phyloP scores from a whole-genome alignment of 2,329 filamentous ascomycete species.

The Pseudocercospora pini-densiflorae region DNA sequence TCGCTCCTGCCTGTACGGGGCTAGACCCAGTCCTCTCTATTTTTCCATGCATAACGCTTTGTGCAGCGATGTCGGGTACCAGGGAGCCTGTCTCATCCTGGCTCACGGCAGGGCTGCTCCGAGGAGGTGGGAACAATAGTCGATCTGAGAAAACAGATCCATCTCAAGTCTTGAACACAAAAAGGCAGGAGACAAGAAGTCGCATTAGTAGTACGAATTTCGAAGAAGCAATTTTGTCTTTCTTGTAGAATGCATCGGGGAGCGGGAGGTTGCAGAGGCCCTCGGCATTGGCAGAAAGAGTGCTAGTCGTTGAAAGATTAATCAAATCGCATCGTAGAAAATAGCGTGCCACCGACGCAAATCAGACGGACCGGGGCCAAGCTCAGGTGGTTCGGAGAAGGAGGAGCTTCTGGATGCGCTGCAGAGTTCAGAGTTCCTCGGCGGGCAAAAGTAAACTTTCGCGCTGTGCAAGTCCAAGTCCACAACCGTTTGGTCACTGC shows the following conservation, averaged over 20 bases:
- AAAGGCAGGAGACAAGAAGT: neutral
- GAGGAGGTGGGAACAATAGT: neutral
- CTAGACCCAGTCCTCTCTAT: too few species aligned
- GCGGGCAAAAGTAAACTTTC: constrained; percentile 1
- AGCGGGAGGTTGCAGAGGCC: neutral
- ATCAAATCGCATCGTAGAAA: neutral
- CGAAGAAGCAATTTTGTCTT: neutral
- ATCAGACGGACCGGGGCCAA: neutral
- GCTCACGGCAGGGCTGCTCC: neutral
- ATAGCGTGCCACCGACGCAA: neutral
- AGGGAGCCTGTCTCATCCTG: too few species aligned
- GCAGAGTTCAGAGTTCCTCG: neutral
- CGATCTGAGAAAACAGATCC: neutral
- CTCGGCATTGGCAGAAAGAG: neutral
- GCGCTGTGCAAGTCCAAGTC: neutral
- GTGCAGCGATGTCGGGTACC: too few species aligned
- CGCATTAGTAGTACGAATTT: neutral
- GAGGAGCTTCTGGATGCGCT: neutral
- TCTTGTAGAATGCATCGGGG: neutral
- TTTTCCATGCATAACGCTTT: too few species aligned
- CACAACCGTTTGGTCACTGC: neutral
- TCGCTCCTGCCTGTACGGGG: too few species aligned
- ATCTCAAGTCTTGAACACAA: neutral
- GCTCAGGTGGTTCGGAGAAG: neutral
- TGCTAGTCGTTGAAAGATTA: neutral